A percentile compares a stretch with the other conserved stretches of the same genome.
phyloP scores from a whole-genome alignment of 2,329 filamentous ascomycete species.

The Dactylonectria macrodidyma region DNA sequence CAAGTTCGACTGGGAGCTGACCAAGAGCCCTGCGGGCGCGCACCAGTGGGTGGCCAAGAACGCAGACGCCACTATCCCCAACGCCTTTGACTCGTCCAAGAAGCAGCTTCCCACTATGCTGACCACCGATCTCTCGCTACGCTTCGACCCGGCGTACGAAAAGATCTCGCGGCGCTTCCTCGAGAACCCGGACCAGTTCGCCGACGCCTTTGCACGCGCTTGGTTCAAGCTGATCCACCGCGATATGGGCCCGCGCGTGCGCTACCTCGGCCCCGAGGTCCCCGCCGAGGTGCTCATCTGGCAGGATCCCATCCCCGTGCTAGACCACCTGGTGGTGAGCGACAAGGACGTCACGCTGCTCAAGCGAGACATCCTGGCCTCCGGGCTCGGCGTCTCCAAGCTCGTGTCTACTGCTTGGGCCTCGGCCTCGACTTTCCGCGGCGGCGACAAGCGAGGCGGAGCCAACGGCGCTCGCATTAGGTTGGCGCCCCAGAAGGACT shows the following conservation, averaged over 20 bases:
- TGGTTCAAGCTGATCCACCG: constrained; percentile 91
- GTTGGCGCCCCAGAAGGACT: constrained; percentile 79
- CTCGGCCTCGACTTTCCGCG: constrained; percentile 80
- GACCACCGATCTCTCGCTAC: constrained; percentile 81
- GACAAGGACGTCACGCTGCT: constrained; percentile 73
- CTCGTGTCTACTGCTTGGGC: constrained; percentile 79
- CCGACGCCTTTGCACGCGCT: constrained; percentile 79
- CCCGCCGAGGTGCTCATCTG: constrained; percentile 79
- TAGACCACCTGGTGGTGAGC: constrained; percentile 72
- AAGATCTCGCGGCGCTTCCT: constrained; percentile 82
- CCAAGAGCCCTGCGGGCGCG: constrained; percentile 82
- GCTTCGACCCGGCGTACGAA: constrained; percentile 81
- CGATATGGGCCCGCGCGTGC: constrained; percentile 80
- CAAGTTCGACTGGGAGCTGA: constrained; percentile 84
- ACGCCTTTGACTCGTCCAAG: constrained; percentile 77
- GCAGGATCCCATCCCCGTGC: constrained; percentile 80
- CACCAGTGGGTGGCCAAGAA: constrained; percentile 85
- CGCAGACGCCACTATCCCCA: constrained; percentile 75
- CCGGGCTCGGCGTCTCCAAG: constrained; percentile 71
- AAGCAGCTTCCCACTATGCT: constrained; percentile 82
- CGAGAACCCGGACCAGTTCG: constrained; percentile 78
- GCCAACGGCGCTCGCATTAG: constrained; percentile 86
- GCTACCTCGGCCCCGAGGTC: constrained; percentile 82
- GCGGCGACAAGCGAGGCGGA: constrained; percentile 85
- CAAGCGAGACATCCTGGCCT: constrained; percentile 78